These are phyloP conservation scores for Cucurbita maxima DNA, from an alignment of 306 rosid species.

Conservation along the genomic window DNA sequence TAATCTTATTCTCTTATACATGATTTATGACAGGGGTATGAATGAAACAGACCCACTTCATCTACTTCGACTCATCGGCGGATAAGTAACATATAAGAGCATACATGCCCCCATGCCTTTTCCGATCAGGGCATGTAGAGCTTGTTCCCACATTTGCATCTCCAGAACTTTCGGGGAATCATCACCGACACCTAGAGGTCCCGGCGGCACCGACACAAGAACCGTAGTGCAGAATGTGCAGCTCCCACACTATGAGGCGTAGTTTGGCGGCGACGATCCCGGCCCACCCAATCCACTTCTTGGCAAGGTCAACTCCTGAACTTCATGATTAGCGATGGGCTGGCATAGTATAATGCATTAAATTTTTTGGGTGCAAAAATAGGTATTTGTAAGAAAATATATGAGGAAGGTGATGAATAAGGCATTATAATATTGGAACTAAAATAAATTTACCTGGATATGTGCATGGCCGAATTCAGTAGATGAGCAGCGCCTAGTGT, in stretches of 20 bases:
- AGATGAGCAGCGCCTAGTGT: conserved; percentile 15
- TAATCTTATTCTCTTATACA: too few relatives aligned
- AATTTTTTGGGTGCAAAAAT: too few relatives aligned
- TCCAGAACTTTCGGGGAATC: conserved; percentile 95
- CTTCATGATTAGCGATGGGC: neutral
- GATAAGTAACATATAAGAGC: too few relatives aligned
- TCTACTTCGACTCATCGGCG: too few relatives aligned
- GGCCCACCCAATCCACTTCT: conserved; percentile 54
- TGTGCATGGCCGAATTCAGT: conserved; percentile 10
- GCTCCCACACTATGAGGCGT: conserved; percentile 55
- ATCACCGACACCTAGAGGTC: conserved; percentile 60
- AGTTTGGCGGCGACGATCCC: conserved; percentile 77
- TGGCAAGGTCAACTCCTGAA: neutral
- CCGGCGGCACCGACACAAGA: conserved; percentile 82
- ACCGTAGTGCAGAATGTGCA: conserved; percentile 76
- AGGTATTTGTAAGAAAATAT: too few relatives aligned
- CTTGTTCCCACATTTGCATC: conserved; percentile 91
- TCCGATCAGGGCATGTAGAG: conserved; percentile 12
- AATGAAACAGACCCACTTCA: too few relatives aligned
- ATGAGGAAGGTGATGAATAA: too few relatives aligned
- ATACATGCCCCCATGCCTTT: too few relatives aligned
- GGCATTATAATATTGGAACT: too few relatives aligned
- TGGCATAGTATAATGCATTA: too few relatives aligned
- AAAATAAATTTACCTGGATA: too few relatives aligned
- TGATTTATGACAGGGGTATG: too few relatives aligned